Base-by-base conservation (phyloP, 495 filamentous ascomycete species). In the Hypoxylon subgilvum region DNA sequence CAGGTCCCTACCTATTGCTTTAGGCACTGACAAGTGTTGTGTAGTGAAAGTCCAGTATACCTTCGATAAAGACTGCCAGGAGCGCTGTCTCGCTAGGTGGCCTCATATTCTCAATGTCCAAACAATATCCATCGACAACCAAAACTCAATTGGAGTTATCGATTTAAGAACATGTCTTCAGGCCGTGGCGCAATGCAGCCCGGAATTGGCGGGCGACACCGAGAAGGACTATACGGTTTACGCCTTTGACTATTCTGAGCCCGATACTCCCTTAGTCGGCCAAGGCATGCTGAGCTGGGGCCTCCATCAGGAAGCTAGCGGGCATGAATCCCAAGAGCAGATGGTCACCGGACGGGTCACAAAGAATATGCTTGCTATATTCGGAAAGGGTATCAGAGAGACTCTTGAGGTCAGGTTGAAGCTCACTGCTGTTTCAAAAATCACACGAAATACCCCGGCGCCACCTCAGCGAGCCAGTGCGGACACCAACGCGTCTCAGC, bases 41-140 rank as follows among this genome's bases (percentile, higher is more conserved):
- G 52, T 69, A 91, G 89, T 97, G 72, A 97, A 98, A 80, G 90
- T 98, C 19, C 86, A 94, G 32, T 98, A 98, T 72, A 95, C 92
- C 16, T 97, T 97, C 73, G 92, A 97, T 66, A 86, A 90, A 65
- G 88, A 90, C 36, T 88, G 84, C 71, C 91, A 92, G 72, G 88
- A 91, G 18, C 90, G 93, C 68, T 97, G 94, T 74, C 77, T 98
- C 21, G 93, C 95, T 54, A 86, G 93, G 66, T 90, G 91, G 82
- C 90, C 90, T 35, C 84, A 92, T 49, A 78, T 88, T 28, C 80
- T 97, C 40, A 81, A 88, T 19, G 83, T 96, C 17, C 91, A 90
- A 61, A 89, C 88, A 6, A 84, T 92, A 19, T 79, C 83, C 22
- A 74, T 97, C 40, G 91, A 97, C 65, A 89, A 91, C 61, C 69